Conservation (phyloP, 73 alveolate species). For the Blepharisma stoltei region DNA sequence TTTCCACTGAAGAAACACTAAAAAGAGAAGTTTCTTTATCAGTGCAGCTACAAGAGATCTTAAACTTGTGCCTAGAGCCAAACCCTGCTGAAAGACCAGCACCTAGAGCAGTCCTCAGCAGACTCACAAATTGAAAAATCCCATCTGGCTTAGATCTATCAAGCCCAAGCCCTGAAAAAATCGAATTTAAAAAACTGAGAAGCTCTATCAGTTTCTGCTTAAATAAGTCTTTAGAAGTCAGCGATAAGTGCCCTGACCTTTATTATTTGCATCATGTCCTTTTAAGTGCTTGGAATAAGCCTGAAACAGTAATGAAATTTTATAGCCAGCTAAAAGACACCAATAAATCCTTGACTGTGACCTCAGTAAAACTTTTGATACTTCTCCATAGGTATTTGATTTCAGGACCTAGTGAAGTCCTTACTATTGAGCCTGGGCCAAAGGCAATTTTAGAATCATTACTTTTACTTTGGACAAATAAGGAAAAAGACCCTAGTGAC, state of each 20-base stretch:
- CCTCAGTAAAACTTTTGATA: neutral
- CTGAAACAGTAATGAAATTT: neutral
- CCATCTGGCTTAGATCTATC: neutral
- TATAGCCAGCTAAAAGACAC: neutral
- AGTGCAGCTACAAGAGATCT: neutral
- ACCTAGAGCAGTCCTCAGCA: neutral
- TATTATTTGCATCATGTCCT: neutral
- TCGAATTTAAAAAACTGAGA: neutral
- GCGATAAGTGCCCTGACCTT: neutral
- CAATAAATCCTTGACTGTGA: neutral
- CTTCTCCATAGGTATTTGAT: neutral
- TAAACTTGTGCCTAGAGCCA: neutral
- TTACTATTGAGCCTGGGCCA: neutral
- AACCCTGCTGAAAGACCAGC: slow-evolving; percentile 23
- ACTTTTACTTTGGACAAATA: neutral
- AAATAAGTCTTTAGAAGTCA: neutral
- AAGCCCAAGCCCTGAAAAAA: neutral
- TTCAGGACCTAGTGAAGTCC: neutral
- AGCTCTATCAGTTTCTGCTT: neutral
- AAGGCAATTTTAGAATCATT: neutral
- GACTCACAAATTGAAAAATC: neutral
- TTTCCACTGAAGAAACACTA: neutral
- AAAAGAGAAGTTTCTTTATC: neutral
- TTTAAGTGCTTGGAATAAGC: slow-evolving; percentile 17
- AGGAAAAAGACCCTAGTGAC: neutral